phyloP scores from a whole-genome alignment of 129 eudicot species.

The Escallonia herrerae region DNA sequence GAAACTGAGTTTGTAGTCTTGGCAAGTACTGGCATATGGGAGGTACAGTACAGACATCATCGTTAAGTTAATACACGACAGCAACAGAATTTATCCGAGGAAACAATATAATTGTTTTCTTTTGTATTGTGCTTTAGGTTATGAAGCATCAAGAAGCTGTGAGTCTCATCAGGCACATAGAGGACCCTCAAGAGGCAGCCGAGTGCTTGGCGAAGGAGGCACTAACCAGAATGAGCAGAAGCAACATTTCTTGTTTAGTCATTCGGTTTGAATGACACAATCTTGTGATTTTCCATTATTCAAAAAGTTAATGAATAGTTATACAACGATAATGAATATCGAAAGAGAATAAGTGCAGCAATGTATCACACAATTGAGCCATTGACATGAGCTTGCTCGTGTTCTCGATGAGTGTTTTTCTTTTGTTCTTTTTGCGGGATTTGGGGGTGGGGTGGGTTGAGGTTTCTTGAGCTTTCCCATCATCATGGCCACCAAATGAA shows the following conservation, averaged over 20 bases:
- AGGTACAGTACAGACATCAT: constrained; percentile 21
- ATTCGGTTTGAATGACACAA: constrained; percentile 38
- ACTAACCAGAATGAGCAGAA: constrained; percentile 40
- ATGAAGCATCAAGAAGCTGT: constrained; percentile 62
- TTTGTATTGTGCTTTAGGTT: constrained; percentile 21
- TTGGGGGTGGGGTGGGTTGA: too few relatives aligned
- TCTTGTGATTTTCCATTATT: neutral
- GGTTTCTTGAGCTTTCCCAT: too few relatives aligned
- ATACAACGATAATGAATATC: neutral
- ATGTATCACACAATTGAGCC: too few relatives aligned
- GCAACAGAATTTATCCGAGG: too few relatives aligned
- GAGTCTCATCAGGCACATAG: constrained; percentile 53
- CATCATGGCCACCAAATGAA: too few relatives aligned
- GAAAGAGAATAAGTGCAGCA: too few relatives aligned
- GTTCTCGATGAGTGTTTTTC: too few relatives aligned
- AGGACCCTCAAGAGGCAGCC: constrained; percentile 49
- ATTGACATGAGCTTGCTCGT: too few relatives aligned
- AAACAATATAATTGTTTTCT: neutral
- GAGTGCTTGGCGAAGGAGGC: constrained; percentile 57
- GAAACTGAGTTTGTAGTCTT: constrained; percentile 49
- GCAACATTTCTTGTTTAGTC: constrained; percentile 37
- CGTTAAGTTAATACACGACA: too few relatives aligned
- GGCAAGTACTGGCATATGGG: constrained; percentile 47
- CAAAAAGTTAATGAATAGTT: neutral
- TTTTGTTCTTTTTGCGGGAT: too few relatives aligned